Percentiles rank a stretch among this genome's conserved stretches.
phyloP scores from a whole-genome alignment of 192 early-diverging fungal genomes.

The Diversispora epigaea region DNA sequence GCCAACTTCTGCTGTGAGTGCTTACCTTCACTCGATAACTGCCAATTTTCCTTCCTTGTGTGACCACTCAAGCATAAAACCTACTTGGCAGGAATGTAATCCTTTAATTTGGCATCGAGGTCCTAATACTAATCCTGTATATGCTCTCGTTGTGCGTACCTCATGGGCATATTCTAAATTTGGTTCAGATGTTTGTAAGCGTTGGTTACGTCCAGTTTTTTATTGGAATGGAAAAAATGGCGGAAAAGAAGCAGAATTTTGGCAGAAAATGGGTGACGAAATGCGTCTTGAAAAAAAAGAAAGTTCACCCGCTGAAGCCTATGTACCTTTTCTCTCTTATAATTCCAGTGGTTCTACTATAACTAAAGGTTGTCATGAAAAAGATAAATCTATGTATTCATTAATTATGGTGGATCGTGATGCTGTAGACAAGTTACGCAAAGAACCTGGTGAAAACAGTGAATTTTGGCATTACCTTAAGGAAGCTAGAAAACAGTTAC shows the following conservation, averaged over 20 bases:
- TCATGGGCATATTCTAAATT: conserved; percentile 49
- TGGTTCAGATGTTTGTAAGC: conserved; percentile 36
- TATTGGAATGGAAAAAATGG: conserved; percentile 63
- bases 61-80: conserved; percentile 42
- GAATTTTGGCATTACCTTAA: conserved; percentile 48
- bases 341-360: conserved; percentile 3
- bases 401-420: conserved; percentile 58
- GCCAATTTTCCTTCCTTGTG: conserved; percentile 46
- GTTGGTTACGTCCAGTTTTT: conserved; percentile 53
- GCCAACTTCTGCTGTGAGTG: conserved; percentile 46
- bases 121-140: conserved; percentile 60
- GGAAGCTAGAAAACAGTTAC: conserved; percentile 50
- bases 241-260: conserved; percentile 35
- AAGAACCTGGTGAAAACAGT: conserved; percentile 33
- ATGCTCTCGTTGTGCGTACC: conserved; percentile 57
- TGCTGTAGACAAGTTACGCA: conserved; percentile 44
- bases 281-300: conserved; percentile 55
- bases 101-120: conserved; percentile 59
- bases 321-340: conserved; percentile 37
- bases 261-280: conserved; percentile 35
- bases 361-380: not conserved
- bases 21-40: conserved; percentile 40
- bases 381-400: conserved; percentile 42
- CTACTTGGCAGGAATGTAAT: conserved; percentile 34
- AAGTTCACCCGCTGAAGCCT: conserved; percentile 57